phyloP scores from a whole-genome alignment of 192 early-diverging fungal species.

The Thoreauomyces humboldtii region DNA sequence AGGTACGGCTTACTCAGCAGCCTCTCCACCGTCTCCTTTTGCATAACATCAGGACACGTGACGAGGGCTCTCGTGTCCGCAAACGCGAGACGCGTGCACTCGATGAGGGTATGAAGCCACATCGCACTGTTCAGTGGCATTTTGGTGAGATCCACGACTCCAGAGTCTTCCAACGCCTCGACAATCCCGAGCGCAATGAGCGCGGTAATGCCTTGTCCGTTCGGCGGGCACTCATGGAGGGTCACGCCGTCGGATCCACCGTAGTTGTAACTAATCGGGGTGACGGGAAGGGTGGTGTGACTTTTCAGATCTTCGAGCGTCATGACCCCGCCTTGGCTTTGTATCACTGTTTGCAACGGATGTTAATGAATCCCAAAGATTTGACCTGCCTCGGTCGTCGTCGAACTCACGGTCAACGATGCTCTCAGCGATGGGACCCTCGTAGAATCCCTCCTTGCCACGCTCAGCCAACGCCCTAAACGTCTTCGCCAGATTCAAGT shows the following conservation, averaged over 20 bases:
- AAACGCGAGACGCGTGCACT: slow-evolving; percentile 73
- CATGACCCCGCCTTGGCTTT: slow-evolving; percentile 58
- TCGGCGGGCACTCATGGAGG: slow-evolving; percentile 73
- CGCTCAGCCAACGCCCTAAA: slow-evolving; percentile 55
- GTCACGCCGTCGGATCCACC: slow-evolving; percentile 36
- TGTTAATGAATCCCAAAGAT: too few relatives aligned
- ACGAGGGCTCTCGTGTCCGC: slow-evolving; percentile 70
- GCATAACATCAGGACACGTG: slow-evolving; percentile 68
- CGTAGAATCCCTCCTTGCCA: slow-evolving; percentile 69
- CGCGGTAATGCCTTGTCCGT: slow-evolving; percentile 69
- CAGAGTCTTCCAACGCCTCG: slow-evolving; percentile 46
- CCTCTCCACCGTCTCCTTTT: slow-evolving; percentile 63
- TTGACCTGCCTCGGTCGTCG: too few relatives aligned
- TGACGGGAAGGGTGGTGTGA: slow-evolving; percentile 51
- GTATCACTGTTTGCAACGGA: too few relatives aligned
- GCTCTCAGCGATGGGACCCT: slow-evolving; percentile 61
- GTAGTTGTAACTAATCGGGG: slow-evolving; percentile 66
- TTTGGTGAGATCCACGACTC: slow-evolving; percentile 35
- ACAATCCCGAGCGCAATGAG: slow-evolving; percentile 70
- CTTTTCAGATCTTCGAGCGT: slow-evolving; percentile 59
- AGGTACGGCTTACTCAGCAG: slow-evolving; percentile 64
- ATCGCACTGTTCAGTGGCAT: slow-evolving; percentile 41
- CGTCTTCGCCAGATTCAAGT: slow-evolving; percentile 56
- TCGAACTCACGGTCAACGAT: slow-evolving; percentile 65
- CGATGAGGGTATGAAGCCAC: slow-evolving; percentile 69